phyloP scores from a whole-genome alignment of 371 early-diverging fungal species.

The Choanephora cucurbitarum region DNA sequence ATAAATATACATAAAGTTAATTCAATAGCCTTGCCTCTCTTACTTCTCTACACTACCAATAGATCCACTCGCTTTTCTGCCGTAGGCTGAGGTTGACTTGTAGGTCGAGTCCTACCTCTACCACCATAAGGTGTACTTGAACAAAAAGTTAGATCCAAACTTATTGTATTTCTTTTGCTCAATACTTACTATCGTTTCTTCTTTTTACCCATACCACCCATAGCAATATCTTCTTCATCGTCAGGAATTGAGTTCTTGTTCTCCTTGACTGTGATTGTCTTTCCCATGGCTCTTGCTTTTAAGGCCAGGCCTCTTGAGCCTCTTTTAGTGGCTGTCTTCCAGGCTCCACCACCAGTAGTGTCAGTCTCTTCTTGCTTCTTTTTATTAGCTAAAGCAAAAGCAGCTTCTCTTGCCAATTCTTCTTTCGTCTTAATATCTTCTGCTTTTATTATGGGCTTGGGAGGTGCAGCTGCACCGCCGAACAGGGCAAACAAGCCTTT shows the following conservation, averaged over 20 bases:
- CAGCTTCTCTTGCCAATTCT: conserved; percentile 19
- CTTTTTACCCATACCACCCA: conserved; percentile 39
- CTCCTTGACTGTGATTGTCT: conserved; percentile 26
- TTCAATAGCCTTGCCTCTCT: too few species aligned
- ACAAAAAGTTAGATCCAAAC: neutral
- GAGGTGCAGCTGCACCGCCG: conserved; percentile 22
- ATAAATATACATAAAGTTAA: too few species aligned
- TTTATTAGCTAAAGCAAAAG: conserved; percentile 2
- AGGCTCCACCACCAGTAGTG: conserved; percentile 27
- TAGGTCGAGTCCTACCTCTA: conserved; percentile 19
- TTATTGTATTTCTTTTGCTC: too few species aligned
- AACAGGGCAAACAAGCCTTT: conserved; percentile 42
- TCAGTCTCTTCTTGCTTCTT: conserved; percentile 2
- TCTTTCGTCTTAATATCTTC: conserved; percentile 15
- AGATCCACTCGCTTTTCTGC: conserved; percentile 30
- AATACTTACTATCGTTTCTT: conserved; percentile 38
- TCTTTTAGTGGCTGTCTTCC: conserved; percentile 22
- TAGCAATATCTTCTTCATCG: conserved; percentile 34
- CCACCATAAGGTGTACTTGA: conserved; percentile 41
- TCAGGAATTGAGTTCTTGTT: conserved; percentile 21
- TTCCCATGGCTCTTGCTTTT: conserved; percentile 29
- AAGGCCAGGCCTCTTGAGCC: conserved; percentile 20
- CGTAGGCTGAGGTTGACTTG: conserved; percentile 4
- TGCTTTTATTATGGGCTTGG: conserved; percentile 7
- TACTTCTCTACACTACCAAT: conserved; percentile 31